Evolutionary conservation across 2,329 filamentous ascomycete species (phyloP).

Genomic region (Fusarium pseudocircinatum): DNA sequence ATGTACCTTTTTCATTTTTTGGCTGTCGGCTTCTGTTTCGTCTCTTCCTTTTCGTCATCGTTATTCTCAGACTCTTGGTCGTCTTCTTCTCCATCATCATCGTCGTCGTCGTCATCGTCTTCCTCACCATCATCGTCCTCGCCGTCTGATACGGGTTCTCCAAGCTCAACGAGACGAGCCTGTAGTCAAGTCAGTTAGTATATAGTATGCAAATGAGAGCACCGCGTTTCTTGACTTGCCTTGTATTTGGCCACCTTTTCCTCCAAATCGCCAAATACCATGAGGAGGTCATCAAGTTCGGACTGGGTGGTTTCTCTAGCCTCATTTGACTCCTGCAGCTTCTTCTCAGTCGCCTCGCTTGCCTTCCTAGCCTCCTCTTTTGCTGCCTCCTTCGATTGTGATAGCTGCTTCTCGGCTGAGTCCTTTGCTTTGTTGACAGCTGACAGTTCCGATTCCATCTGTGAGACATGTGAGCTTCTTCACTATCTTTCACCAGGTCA

Average conservation of each 20-base stretch:
- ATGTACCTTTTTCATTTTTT: background rate
- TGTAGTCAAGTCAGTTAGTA: constrained; percentile 44
- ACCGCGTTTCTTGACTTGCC: constrained; percentile 55
- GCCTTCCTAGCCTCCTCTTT: constrained; percentile 64
- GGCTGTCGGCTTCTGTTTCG: background rate
- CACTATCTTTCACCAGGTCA: constrained; percentile 42
- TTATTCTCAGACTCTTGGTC: constrained; percentile 29
- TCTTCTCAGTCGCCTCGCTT: constrained; percentile 58
- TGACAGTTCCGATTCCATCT: constrained; percentile 48
- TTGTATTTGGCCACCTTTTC: constrained; percentile 81
- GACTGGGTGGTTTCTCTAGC: constrained; percentile 72
- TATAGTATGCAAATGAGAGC: background rate
- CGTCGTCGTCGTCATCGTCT: constrained; percentile 53
- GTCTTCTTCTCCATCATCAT: constrained; percentile 30
- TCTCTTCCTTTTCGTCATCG: constrained; percentile 15
- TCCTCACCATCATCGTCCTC: constrained; percentile 73
- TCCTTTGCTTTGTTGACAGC: constrained; percentile 70
- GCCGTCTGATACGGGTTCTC: constrained; percentile 78
- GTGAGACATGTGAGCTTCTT: constrained; percentile 22
- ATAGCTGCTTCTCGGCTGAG: constrained; percentile 51
- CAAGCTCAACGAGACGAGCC: constrained; percentile 71
- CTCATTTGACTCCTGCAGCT: constrained; percentile 60
- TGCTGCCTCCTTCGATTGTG: constrained; percentile 64
- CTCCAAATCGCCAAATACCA: constrained; percentile 83
- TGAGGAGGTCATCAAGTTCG: constrained; percentile 82